Conservation (phyloP, 2,329 filamentous ascomycete species). For the Penicillium sclerotigenum region DNA sequence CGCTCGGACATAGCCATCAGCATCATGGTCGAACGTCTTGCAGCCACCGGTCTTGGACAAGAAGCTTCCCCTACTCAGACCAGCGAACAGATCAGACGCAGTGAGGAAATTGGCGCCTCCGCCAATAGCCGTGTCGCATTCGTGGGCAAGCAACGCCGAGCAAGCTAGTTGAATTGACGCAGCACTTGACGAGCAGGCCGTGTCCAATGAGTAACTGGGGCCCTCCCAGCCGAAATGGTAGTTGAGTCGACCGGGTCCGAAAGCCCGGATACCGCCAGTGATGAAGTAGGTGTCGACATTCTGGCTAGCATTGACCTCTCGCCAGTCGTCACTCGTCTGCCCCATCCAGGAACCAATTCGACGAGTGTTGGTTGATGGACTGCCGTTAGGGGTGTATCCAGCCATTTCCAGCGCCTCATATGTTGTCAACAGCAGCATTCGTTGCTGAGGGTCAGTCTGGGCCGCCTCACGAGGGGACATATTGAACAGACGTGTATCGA, state of each 20-base stretch:
- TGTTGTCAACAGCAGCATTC: slow-evolving; percentile 70
- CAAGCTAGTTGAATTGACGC: slow-evolving; percentile 69
- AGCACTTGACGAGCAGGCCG: slow-evolving; percentile 62
- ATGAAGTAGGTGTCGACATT: slow-evolving; percentile 47
- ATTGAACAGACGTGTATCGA: slow-evolving; percentile 43
- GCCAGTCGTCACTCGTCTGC: slow-evolving; percentile 44
- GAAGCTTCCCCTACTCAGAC: slow-evolving; percentile 56
- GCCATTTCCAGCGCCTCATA: slow-evolving; percentile 79
- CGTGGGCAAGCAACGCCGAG: slow-evolving; percentile 67
- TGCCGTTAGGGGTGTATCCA: slow-evolving; percentile 45
- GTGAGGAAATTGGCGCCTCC: slow-evolving; percentile 73
- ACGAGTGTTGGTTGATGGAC: no score
- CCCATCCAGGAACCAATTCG: no score
- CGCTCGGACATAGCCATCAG: slow-evolving; percentile 55
- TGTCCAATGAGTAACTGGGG: slow-evolving; percentile 68
- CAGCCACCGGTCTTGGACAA: slow-evolving; percentile 43
- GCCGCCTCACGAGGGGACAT: slow-evolving; percentile 66
- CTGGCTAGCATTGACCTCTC: slow-evolving; percentile 54
- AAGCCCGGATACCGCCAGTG: slow-evolving; percentile 59
- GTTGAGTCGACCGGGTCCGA: slow-evolving; percentile 63
- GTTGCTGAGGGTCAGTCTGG: slow-evolving; percentile 42
- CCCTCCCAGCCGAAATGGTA: slow-evolving; percentile 75
- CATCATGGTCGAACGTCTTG: slow-evolving; percentile 49
- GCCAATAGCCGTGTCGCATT: slow-evolving; percentile 75
- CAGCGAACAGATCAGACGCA: slow-evolving; percentile 73